A percentile compares a stretch with the other conserved stretches of the same genome.
Evolutionary conservation across 768 basidiomycete genomes (phyloP).

Genomic region (Pleurotus djamor): DNA sequence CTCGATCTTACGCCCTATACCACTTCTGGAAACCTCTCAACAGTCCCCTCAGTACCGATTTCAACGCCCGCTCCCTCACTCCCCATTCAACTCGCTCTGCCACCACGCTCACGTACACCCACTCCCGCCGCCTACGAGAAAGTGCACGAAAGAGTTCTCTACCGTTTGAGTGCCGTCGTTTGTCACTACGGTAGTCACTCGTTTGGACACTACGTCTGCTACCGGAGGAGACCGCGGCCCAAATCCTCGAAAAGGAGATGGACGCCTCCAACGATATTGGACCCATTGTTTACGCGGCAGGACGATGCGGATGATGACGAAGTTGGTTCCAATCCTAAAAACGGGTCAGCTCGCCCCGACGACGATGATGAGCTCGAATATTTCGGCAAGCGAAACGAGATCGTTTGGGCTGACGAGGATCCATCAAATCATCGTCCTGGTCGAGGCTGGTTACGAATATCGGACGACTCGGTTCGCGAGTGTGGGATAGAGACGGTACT

Average conservation of each 20-base stretch:
- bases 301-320: conserved; percentile 38
- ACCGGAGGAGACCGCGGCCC: conserved; percentile 75
- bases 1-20: conserved; percentile 90
- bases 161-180: conserved; percentile 82
- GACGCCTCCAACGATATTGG: conserved; percentile 36
- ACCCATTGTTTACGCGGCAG: conserved; percentile 35
- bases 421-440: conserved; percentile 31
- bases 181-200: conserved; percentile 93
- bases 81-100: conserved; percentile 22
- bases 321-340: conserved; percentile 16
- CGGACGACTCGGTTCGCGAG: conserved; percentile 80
- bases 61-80: conserved; percentile 56
- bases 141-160: conserved; percentile 59
- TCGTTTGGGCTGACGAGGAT: conserved; percentile 58
- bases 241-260: conserved; percentile 33
- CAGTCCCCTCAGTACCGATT: conserved; percentile 65
- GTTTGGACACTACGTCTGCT: conserved; percentile 94
- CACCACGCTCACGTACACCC: conserved; percentile 47
- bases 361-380: conserved; percentile 6
- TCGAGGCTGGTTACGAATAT: conserved; percentile 83
- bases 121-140: conserved; percentile 49
- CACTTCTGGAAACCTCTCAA: conserved; percentile 77
- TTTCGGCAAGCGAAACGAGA: conserved; percentile 21
- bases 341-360: conserved; percentile 8
- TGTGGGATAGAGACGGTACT: conserved; percentile 74